Evolutionary conservation across 805 yeast genomes (phyloP), one percentile per base, ranked within the genome.

Genomic region (Pichia thaimueangensis): DNA sequence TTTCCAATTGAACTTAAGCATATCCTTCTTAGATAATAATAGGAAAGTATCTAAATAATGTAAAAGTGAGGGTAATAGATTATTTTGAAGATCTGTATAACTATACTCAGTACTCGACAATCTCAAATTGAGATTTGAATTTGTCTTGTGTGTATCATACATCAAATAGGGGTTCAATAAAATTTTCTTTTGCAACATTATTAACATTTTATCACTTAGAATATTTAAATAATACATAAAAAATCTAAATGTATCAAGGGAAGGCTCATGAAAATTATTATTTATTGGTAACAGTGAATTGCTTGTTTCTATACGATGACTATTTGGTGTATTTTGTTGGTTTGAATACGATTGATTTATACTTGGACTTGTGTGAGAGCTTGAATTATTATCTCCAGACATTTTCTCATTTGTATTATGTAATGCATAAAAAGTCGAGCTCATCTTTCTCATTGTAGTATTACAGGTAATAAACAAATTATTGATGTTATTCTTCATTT

Each of bases 21-120:
- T 41, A 12, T 42, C 43, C 20, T 45, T 42, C 48, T 74, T 73
- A 43, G 72, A 71, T 48, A 73, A 69, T 53, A 72, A 70, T 45
- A 74, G 58, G 51, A 77, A 78, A 45, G 74, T 76, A 50, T 73
- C 73, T 48, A 78, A 58, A 48, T 74, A 76, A 50, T 78, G 82
- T 35, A 78, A 52, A 10, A 78, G 65, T 2, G 79, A 69, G 1
- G 83, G 82, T 29, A 78, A 67, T 46, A 78, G 57, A 55, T 76
- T 77, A 48, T 66, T 72, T 16, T 71, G 65, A 45, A 77, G 55
- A 54, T 75, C 74, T 35, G 69, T 74, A 49, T 75, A 78, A 6
- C 70, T 62, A 55, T 76, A 78, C 15, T 42, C 43, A 11, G 22
- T 24, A 17, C 35, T 20, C 0, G 20, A 36, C 11, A 53, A 30